These are phyloP conservation scores for Colletotrichum chlorophyti DNA, from an alignment of 2,329 filamentous ascomycete species.

Conservation along the genomic window DNA sequence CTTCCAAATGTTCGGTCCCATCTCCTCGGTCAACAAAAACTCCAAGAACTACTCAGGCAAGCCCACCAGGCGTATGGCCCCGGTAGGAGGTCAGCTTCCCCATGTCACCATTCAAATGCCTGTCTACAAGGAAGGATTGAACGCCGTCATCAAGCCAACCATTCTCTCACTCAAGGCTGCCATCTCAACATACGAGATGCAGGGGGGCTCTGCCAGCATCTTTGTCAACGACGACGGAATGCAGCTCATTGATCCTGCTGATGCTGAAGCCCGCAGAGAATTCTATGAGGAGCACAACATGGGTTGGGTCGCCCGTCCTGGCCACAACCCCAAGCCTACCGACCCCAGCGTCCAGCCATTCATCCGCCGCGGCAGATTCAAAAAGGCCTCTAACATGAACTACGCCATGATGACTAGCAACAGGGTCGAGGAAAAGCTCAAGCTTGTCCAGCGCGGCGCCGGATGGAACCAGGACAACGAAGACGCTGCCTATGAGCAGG, in stretches of 20 bases:
- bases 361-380: constrained; percentile 65
- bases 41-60: constrained; percentile 52
- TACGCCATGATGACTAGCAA: constrained; percentile 63
- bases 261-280: constrained; percentile 55
- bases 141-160: constrained; percentile 54
- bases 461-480: constrained; percentile 48
- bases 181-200: constrained; percentile 56
- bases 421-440: constrained; percentile 61
- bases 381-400: constrained; percentile 75
- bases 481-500: constrained; percentile 50
- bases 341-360: constrained; percentile 57
- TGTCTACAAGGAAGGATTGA: constrained; percentile 48
- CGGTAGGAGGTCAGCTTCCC: constrained; percentile 42
- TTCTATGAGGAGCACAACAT: constrained; percentile 66
- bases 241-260: constrained; percentile 61
- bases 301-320: constrained; percentile 60
- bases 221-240: constrained; percentile 75
- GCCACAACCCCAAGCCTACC: constrained; percentile 57
- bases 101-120: constrained; percentile 54
- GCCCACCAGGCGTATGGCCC: constrained; percentile 38
- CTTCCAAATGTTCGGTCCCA: constrained; percentile 56
- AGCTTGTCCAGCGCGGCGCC: constrained; percentile 45
- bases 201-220: constrained; percentile 71
- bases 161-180: constrained; percentile 55
- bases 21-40: constrained; percentile 50